Base-by-base conservation (phyloP, 805 yeast species). In the Pichia ethanolica region DNA sequence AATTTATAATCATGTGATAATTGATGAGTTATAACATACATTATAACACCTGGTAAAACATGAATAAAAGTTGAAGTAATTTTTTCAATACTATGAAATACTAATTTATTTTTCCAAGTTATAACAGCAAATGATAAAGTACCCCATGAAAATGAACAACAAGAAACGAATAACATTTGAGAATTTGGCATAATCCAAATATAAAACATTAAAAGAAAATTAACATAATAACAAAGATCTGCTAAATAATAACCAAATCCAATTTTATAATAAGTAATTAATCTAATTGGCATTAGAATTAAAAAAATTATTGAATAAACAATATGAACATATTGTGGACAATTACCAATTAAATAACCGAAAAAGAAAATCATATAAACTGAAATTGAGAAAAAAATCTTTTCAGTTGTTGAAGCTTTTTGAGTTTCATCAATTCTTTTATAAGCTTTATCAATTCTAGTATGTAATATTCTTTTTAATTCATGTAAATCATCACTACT, bases 41-140 rank as follows among this genome's bases (percentile, higher is more conserved):
- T 75, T 3, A 90, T 83, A 25, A 83, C 78, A 0, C 97, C 96
- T 1, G 99, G 99, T 69, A 88, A 76, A 12, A 93, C 73, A 62
- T 91, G 99, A 54, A 91, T 91, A 59, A 89, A 86, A 3, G 95
- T 82, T 25, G 91, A 82, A 2, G 98, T 93, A 13, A 90, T 88
- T 65, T 91, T 91, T 56, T 91, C 99, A 52, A 91, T 77, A 11
- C 91, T 83, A 62, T 91, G 99, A 44, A 91, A 72, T 8, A 91
- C 98, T 48, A 91, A 72, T 7, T 97, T 89, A 64, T 91, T 91
- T 57, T 96, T 75, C 99, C 98, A 91, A 0, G 97, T 87, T 41
- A 91, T 82, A 26, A 91, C 96, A 0, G 97, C 97, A 77, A 88
- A 90, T 6, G 96, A 78, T 49, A 91, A 68, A 0, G 97, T 88